Evolutionary conservation across 306 rosid genomes (phyloP), one percentile per base, ranked within the genome.

Genomic region (Purshia tridentata): DNA sequence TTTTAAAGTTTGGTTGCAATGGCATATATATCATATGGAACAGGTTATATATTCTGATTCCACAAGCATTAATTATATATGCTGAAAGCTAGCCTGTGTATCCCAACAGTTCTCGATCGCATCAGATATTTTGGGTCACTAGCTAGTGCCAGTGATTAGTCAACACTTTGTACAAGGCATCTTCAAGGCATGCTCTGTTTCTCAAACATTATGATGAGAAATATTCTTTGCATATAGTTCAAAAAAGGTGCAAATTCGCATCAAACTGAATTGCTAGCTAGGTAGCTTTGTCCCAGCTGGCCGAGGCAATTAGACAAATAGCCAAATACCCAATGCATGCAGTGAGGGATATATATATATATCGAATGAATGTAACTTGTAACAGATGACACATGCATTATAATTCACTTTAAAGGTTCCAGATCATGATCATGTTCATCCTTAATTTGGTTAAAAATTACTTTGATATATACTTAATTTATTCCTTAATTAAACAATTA

Each of bases 51-150:
- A 35, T 59, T 10, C 65, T 59, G 65, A 59, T 35, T 59, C 65
- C 45, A 59, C 11, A 59, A 59, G 65, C 65, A 59, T 59, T 59
- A 35, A 59, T 59, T 59, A 35, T 29, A 29, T 29, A 29, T 29
- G 35, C 65, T 35, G 65, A 59, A 59, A 29, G 37, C 37, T 11
- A 9, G 3, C 8, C 65, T 35, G 44, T 58, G n/a, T 29, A 41
- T 59, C 65, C 18, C 65, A 42, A 55, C 16, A 14, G 39, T 55
- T 20, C 39, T 55, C 35, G 35, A 29, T 29, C 16, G 19, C 65
- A 59, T 59, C 45, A 6, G 65, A 35, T 35, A 13, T 59, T 22
- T 59, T 55, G 39, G 2, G 61, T 55, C 61, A 8, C 39, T 19
- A 20, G 6, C 39, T 19, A 20, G 6, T 11, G 6, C 19, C 22